These are phyloP conservation scores for Plasmodium gonderi DNA, from an alignment of 169 alveolate species.

Conservation along the genomic window DNA sequence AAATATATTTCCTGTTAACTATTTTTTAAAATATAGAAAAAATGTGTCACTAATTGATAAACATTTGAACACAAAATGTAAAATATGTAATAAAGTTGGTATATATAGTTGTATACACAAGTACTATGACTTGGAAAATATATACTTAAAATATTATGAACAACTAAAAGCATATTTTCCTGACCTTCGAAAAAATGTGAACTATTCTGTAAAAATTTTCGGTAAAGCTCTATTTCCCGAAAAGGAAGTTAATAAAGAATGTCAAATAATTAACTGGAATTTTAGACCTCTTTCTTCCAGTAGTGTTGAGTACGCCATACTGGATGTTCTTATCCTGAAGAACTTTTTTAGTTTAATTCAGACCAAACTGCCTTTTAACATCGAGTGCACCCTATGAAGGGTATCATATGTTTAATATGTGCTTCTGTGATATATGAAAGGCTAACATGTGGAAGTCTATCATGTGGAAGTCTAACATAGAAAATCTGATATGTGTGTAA, in stretches of 20 bases:
- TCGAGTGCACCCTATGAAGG: conserved; percentile 23
- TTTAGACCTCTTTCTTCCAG: conserved; percentile 53
- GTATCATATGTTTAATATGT: too few relatives aligned
- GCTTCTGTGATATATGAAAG: too few relatives aligned
- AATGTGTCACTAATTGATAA: conserved; percentile 24
- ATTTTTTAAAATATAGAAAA: conserved; percentile 39
- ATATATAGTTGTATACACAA: conserved; percentile 69
- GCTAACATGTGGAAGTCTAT: too few relatives aligned
- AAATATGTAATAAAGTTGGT: conserved; percentile 31
- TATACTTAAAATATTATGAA: conserved; percentile 58
- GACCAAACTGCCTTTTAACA: conserved; percentile 20
- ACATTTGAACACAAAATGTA: conserved; percentile 37
- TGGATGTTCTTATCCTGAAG: conserved; percentile 64
- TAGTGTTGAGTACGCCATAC: conserved; percentile 59
- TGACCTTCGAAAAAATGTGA: conserved; percentile 30
- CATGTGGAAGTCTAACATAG: too few relatives aligned
- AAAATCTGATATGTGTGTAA: too few relatives aligned
- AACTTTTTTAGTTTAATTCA: conserved; percentile 53
- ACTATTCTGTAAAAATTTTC: conserved; percentile 33
- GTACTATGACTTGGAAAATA: conserved; percentile 51
- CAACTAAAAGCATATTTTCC: conserved; percentile 32
- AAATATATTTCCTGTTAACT: conserved; percentile 58
- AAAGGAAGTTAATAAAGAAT: conserved; percentile 55
- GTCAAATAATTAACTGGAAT: conserved; percentile 61
- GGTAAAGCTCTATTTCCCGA: conserved; percentile 64